Base-by-base conservation (phyloP, 2,329 filamentous ascomycete species). In the Cladosporium sphaerospermum region DNA sequence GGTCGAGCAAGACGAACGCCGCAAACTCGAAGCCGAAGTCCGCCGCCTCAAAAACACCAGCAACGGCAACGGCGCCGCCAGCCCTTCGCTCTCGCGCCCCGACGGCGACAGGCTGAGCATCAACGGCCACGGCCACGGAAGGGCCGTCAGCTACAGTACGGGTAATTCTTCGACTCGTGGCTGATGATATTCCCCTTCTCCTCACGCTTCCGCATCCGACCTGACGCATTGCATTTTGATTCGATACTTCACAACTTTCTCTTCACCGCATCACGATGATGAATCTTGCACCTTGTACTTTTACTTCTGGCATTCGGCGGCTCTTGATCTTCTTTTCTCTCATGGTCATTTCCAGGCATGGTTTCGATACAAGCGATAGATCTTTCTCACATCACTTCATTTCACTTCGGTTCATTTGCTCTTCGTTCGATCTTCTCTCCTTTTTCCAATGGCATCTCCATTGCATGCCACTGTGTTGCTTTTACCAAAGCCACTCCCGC, bases 1-100 rank as follows among this genome's bases (percentile, higher is more conserved):
- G 85, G 77, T 76, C 56, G 85, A 88, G 68, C 84, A 88, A 77
- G 84, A 86, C 69, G 84, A 87, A 70, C 77, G 84, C 44, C 78
- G 83, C 46, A 78, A 78, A 64, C 70, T 87, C n/a, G 85, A 88
- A 70, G 75, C 77, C 40, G 71, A 84, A 56, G 69, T 88, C 31
- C 78, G 84, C 43, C 73, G 73, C 14, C 60, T 82, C 42, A 46
- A 53, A 28, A 45, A 46, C 41, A 32, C 39, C 40, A 34, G 14
- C 31, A 44, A 44, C 33, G 49, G 43, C n/a, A 43, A 37, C 10
- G 42, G 34, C 36, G 34, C 32, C 11, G 16, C 44, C 19, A 32
- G 14, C 23, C 41, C 40, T 42, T 41, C 34, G 31, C 34, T 53
- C 16, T 45, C 41, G 9, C 41, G 28, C 41, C 18, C 11, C 50